These are phyloP conservation scores for Apiosordaria backusii DNA, from an alignment of 495 filamentous ascomycete genomes.

Conservation along the genomic window DNA sequence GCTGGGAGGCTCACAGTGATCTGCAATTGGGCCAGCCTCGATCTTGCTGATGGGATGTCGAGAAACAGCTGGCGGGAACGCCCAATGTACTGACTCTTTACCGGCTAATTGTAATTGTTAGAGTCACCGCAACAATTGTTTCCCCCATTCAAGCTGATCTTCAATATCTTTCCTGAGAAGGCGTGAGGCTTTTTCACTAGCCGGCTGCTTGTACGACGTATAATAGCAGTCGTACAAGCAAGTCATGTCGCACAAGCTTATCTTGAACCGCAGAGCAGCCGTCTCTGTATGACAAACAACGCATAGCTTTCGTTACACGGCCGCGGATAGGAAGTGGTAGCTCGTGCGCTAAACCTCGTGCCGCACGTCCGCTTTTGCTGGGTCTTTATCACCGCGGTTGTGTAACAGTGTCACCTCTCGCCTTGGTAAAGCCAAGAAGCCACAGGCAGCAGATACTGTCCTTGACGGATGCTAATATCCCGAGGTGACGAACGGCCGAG, in stretches of 20 bases:
- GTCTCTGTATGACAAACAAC: neutral
- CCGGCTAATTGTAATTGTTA: slow-evolving; percentile 13
- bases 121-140: slow-evolving; percentile 9
- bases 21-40: neutral
- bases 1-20: neutral
- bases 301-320: slow-evolving; percentile 6
- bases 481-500: neutral
- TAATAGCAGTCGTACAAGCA: neutral
- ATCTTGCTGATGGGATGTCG: neutral
- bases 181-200: neutral
- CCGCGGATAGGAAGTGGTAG: neutral
- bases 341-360: neutral
- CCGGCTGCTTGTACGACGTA: neutral
- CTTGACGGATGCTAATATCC: neutral
- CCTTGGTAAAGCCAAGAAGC: neutral
- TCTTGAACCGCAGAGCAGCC: neutral
- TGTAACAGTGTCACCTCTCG: neutral
- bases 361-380: neutral
- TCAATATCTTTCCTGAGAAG: neutral
- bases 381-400: neutral
- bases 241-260: slow-evolving; percentile 2
- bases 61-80: neutral
- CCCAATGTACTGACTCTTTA: neutral
- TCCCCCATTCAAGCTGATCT: neutral
- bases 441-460: neutral